Evolutionary conservation across 257 asterid species (phyloP).

Genomic region (Solanum bulbocastanum): DNA sequence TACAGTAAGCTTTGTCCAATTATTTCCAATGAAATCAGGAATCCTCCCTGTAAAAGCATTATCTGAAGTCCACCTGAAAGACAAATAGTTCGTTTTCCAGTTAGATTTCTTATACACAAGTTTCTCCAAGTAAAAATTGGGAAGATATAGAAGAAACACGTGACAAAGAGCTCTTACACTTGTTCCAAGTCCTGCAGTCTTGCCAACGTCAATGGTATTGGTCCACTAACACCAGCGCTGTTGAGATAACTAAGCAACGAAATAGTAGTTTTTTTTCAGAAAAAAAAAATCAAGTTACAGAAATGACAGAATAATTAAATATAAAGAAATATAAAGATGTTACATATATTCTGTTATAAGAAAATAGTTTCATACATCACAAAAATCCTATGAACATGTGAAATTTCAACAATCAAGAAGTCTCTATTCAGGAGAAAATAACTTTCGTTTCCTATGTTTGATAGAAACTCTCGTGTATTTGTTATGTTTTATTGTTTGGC

Average conservation of each 20-base stretch:
- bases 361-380: not conserved
- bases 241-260: slow-evolving; percentile 29
- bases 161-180: slow-evolving; percentile 24
- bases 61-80: slow-evolving; percentile 57
- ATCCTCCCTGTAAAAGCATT: slow-evolving; percentile 52
- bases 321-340: not conserved
- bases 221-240: slow-evolving; percentile 52
- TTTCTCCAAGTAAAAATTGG: not conserved
- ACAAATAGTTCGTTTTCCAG: slow-evolving; percentile 1
- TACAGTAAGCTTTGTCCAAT: slow-evolving; percentile 34
- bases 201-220: slow-evolving; percentile 42
- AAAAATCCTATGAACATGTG: not conserved
- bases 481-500: not conserved
- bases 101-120: not conserved
- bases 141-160: not conserved
- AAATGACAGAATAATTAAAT: not conserved
- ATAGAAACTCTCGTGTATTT: not conserved
- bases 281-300: not conserved
- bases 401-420: not conserved
- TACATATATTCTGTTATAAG: not conserved
- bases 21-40: slow-evolving; percentile 68
- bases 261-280: not conserved
- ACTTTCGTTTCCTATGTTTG: not conserved
- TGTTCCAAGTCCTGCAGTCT: slow-evolving; percentile 21
- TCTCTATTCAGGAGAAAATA: not conserved